phyloP scores from a whole-genome alignment of 768 basidiomycete genomes.

The Amanita phalloides region DNA sequence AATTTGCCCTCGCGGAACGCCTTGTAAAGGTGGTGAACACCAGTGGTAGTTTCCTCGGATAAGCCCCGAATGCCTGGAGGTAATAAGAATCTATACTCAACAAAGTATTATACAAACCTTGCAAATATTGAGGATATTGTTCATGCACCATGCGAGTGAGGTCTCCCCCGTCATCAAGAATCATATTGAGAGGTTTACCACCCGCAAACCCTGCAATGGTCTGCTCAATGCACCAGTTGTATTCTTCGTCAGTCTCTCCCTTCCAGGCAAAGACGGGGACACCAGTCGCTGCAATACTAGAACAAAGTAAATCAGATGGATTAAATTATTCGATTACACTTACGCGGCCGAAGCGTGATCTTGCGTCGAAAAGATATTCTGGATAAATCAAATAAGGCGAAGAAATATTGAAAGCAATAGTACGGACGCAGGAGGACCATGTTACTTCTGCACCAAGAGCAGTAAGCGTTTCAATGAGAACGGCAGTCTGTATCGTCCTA shows the following conservation, averaged over 20 bases:
- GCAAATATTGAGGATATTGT: conserved; percentile 86
- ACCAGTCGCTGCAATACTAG: conserved; percentile 91
- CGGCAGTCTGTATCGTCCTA: conserved; percentile 98
- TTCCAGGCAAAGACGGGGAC: conserved; percentile 99
- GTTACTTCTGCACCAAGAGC: conserved; percentile 94
- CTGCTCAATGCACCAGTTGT: conserved; percentile 97
- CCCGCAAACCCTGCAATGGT: conserved; percentile 80
- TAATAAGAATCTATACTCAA: background rate
- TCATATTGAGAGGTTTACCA: conserved; percentile 90
- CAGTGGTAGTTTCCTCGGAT: conserved; percentile 99
- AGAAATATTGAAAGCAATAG: background rate
- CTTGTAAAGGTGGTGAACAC: conserved; percentile 99
- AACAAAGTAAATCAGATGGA: conserved; percentile 3
- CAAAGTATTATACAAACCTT: conserved; percentile 30
- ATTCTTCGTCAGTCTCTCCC: conserved; percentile 99
- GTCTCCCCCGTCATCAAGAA: conserved; percentile 98
- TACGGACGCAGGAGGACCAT: conserved; percentile 93
- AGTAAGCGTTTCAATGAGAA: conserved; percentile 95
- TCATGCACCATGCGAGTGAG: conserved; percentile 92
- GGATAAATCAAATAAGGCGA: conserved; percentile 1
- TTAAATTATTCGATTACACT: conserved; percentile 17
- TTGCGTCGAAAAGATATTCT: conserved; percentile 99
- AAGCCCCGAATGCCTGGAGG: conserved; percentile 74
- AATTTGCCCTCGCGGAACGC: conserved; percentile 92
- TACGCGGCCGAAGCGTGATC: conserved; percentile 98